Base-by-base conservation (phyloP, 768 basidiomycete genomes). In the Rhodosporidiobolus sp. region DNA sequence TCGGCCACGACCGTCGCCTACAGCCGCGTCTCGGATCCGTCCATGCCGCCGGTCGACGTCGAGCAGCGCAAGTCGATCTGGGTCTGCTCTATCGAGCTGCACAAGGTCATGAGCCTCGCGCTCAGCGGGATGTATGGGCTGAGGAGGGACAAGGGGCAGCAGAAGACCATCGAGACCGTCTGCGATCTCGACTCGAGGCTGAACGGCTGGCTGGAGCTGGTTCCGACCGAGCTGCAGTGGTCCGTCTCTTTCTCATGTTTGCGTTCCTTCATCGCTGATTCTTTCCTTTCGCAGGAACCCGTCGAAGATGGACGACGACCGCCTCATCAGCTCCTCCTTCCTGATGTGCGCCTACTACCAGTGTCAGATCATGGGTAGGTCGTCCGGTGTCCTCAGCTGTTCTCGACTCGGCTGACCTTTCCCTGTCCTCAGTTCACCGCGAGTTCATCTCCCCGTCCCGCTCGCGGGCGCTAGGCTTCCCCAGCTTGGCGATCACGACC, bases 401-500 rank as follows among this genome's bases (percentile, higher is more conserved):
- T 12, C 20, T 35, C 30, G 35, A 17, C 26, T 28, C 28, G 30
- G 54, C n/a, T 10, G 26, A 19, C 50, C 11, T 19, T 50, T 11
- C 48, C n/a, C 43, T 58, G n/a, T 8, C 22, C 19, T 61, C 46
- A n/a, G 35, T 90, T 50, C 90, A 92, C 79, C 87, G 90, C 4
- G 88, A 90, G 0, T 91, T 90, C 81, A 87, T 92, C 67, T 70
- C 70, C 30, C 77, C 77, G 11, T n/a, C 55, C 12, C 67, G 71
- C 1, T 56, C 63, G 0, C 43, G 52, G 30, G 45, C 64, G 4
- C 68, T 75, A 53, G 48, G 65, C 22, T 87, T 88, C 78, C 89
- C 88, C 17, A 90, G 88, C 0, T 83, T 90, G 30, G 88, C 89
- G 0, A 90, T 89, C 65, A 91, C 88, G 79, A 87, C 88, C n/a